Evolutionary conservation across 1,284 basidiomycete species (phyloP), one percentile per base, ranked within the genome.

Genomic region (Puccinia polysora): DNA sequence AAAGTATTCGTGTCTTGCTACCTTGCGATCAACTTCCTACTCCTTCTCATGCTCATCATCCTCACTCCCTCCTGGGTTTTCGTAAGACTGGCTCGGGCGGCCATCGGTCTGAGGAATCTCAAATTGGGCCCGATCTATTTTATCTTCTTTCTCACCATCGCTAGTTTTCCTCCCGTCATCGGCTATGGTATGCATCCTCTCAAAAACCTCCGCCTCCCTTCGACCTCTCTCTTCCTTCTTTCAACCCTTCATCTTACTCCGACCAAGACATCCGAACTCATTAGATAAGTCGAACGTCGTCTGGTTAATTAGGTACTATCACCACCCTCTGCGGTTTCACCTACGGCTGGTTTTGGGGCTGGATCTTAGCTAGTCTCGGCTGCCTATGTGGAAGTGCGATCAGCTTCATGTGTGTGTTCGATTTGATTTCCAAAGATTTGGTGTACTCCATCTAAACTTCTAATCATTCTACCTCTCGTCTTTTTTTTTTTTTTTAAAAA

Each of bases 131-230:
- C 68, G 18, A 36, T 70, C 28, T 70, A 62, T 38, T 50, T 70
- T 2, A 62, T 60, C 47, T 36, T 60, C 45, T 53, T 70, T 15
- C 49, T 70, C 43, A 53, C 30, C 45, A 14, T 70, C 32, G 43
- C 68, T 38, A 70, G 68, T 45, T 70, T 70, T 43, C 68, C 68
- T 52, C 68, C 68, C 23, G 58, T 70, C 14, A 70, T 70, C 49
- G 68, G 68, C 20, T 70, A 59, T 45, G 68, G 65, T 69, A 34
- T n/a, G n/a, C n/a, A n/a, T n/a, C n/a, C n/a, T n/a, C 49, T 55
- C 32, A 34, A n/a, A 6, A 7, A 52, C 8, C 20, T 52, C 49
- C 20, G 20, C 10, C 23, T 63, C 30, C 36, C 25, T 25, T 34
- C 32, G 7, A 10, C 14, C 8, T 52, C 20, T 52, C 20, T 20